A percentile compares a stretch with the other conserved stretches of the same genome.
phyloP scores from a whole-genome alignment of 768 basidiomycete genomes.

The Leucosporidium scottii region DNA sequence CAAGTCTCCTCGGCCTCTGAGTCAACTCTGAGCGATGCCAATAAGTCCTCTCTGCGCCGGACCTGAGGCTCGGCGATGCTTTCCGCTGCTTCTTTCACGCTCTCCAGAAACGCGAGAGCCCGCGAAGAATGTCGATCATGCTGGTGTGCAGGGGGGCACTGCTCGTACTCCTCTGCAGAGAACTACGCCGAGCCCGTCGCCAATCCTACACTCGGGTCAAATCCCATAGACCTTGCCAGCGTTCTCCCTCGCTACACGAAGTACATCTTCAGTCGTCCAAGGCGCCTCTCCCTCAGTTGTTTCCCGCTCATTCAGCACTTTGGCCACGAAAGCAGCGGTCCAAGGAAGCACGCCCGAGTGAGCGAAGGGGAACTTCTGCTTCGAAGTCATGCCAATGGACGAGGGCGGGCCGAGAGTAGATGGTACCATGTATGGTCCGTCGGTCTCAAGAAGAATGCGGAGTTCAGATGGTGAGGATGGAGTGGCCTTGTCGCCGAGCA shows the following conservation, averaged over 20 bases:
- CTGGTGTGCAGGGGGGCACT: too few species aligned
- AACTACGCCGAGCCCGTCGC: too few species aligned
- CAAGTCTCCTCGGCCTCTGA: too few species aligned
- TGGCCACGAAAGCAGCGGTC: slow-evolving; percentile 69
- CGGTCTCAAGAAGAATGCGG: slow-evolving; percentile 64
- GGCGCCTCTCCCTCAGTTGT: slow-evolving; percentile 38
- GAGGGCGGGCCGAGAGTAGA: slow-evolving; percentile 59
- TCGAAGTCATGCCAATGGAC: slow-evolving; percentile 42
- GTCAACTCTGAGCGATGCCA: too few species aligned
- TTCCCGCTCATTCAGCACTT: slow-evolving; percentile 43
- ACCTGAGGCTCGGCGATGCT: too few species aligned
- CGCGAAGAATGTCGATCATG: too few species aligned
- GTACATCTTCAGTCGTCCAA: slow-evolving; percentile 55
- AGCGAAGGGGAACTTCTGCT: slow-evolving; percentile 53
- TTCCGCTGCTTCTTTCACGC: too few species aligned
- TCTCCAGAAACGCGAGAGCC: too few species aligned
- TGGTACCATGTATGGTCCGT: slow-evolving; percentile 82
- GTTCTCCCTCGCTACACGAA: slow-evolving; percentile 60
- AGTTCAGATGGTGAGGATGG: slow-evolving; percentile 32
- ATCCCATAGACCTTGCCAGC: slow-evolving; percentile 57
- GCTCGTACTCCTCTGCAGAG: too few species aligned
- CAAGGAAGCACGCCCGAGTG: slow-evolving; percentile 79
- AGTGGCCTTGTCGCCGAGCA: not conserved
- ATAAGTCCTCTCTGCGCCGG: too few species aligned
- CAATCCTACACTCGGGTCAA: not conserved